These are phyloP conservation scores for Erucastrum elatum DNA, from an alignment of 345 rosid species.

Conservation along the genomic window DNA sequence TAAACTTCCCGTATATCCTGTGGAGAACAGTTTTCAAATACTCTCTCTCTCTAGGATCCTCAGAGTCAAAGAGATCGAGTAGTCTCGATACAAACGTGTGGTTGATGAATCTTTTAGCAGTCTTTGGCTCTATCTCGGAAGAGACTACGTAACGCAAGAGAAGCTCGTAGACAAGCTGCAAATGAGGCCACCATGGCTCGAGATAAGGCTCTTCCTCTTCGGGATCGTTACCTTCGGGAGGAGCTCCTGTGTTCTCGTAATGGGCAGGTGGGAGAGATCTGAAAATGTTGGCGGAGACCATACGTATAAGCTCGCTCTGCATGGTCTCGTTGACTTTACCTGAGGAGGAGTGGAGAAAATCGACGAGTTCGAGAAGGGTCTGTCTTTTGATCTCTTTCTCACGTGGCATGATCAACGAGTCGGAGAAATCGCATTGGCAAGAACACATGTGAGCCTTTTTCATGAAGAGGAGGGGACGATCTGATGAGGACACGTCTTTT, in stretches of 20 bases:
- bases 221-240: conserved; percentile 44
- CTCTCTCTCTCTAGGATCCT: conserved; percentile 69
- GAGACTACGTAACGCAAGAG: conserved; percentile 47
- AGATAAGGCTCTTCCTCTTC: conserved; percentile 52
- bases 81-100: conserved; percentile 55
- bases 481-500: conserved; percentile 45
- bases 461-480: conserved; percentile 44
- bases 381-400: conserved; percentile 48
- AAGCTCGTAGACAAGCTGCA: conserved; percentile 51
- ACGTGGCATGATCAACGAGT: conserved; percentile 41
- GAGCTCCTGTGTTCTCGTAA: conserved; percentile 41
- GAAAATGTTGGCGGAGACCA: conserved; percentile 44
- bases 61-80: conserved; percentile 58
- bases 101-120: conserved; percentile 52
- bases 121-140: conserved; percentile 44
- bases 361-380: conserved; percentile 41
- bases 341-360: conserved; percentile 41
- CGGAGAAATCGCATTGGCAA: conserved; percentile 44
- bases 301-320: conserved; percentile 43
- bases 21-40: conserved; percentile 63
- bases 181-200: conserved; percentile 54
- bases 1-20: conserved; percentile 61
- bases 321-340: conserved; percentile 44
- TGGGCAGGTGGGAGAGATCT: conserved; percentile 39
- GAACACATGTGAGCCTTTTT: conserved; percentile 45